Conservation (phyloP, 1,139 yeast species). For the Pneumocystis jirovecii region DNA sequence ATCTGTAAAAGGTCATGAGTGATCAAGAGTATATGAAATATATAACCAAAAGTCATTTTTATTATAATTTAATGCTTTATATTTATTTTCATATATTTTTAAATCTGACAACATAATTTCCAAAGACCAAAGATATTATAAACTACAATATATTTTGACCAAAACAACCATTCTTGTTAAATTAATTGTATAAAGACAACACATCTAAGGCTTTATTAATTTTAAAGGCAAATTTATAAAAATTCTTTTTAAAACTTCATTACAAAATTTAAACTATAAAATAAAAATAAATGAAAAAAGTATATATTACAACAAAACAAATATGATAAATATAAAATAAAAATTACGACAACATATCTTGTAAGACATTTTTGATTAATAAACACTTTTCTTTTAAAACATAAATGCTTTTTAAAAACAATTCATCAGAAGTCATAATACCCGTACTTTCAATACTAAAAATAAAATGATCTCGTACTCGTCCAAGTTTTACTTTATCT, state of each 20-base stretch:
- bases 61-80: background rate
- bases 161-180: background rate
- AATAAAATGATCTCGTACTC: slow-evolving; percentile 82
- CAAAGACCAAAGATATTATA: background rate
- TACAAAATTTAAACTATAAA: too few species aligned
- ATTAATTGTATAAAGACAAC: background rate
- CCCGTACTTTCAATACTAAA: slow-evolving; percentile 82
- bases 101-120: background rate
- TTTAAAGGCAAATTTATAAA: background rate
- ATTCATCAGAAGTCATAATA: slow-evolving; percentile 92
- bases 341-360: background rate
- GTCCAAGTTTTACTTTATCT: slow-evolving; percentile 78
- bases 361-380: slow-evolving; percentile 7
- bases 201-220: background rate
- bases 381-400: slow-evolving; percentile 67
- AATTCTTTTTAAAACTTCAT: too few species aligned
- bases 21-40: slow-evolving; percentile 2
- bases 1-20: slow-evolving; percentile 4
- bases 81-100: background rate
- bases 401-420: slow-evolving; percentile 77
- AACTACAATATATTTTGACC: too few species aligned
- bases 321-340: background rate
- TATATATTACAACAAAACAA: background rate
- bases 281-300: background rate
- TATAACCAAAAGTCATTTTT: slow-evolving; percentile 2